A percentile compares a stretch with the other conserved stretches of the same genome.
Evolutionary conservation across 768 basidiomycete species (phyloP).

Genomic region (Pisolithus marmoratus): DNA sequence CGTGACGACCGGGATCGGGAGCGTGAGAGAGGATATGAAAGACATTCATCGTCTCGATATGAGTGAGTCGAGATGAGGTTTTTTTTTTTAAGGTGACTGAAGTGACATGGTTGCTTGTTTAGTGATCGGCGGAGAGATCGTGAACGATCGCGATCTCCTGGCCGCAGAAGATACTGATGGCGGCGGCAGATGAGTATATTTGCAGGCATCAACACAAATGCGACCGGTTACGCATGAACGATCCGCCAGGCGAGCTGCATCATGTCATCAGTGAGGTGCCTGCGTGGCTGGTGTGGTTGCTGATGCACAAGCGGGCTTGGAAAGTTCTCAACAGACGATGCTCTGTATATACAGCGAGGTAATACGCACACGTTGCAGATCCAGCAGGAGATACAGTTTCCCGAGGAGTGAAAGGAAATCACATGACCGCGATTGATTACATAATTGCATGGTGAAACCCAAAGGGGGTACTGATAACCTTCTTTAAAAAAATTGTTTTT

Average conservation of each 20-base stretch:
- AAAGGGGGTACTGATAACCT: too few relatives aligned
- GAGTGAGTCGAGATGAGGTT: slow-evolving; percentile 47
- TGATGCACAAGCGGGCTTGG: neutral
- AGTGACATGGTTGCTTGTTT: slow-evolving; percentile 9
- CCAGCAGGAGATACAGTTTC: neutral
- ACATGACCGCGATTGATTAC: neutral
- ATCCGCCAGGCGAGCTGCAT: slow-evolving; percentile 11
- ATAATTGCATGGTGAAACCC: neutral
- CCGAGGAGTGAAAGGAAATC: too few relatives aligned
- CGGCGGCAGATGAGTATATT: too few relatives aligned
- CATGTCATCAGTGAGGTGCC: slow-evolving; percentile 22
- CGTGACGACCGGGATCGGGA: slow-evolving; percentile 67
- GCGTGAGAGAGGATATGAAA: slow-evolving; percentile 63
- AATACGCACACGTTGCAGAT: slow-evolving; percentile 1
- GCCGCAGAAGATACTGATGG: slow-evolving; percentile 53
- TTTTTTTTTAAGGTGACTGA: slow-evolving; percentile 13
- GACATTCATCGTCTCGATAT: slow-evolving; percentile 64
- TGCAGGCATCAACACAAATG: too few relatives aligned
- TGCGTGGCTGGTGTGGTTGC: slow-evolving; percentile 1
- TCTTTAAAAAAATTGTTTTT: neutral
- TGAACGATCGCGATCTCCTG: slow-evolving; percentile 70
- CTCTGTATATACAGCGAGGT: slow-evolving; percentile 1
- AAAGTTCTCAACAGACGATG: slow-evolving; percentile 3
- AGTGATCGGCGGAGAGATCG: slow-evolving; percentile 69
- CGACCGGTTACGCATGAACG: neutral